Conservation (phyloP, 192 early-diverging fungal species). For the Rhizoclosmatium sp. region DNA sequence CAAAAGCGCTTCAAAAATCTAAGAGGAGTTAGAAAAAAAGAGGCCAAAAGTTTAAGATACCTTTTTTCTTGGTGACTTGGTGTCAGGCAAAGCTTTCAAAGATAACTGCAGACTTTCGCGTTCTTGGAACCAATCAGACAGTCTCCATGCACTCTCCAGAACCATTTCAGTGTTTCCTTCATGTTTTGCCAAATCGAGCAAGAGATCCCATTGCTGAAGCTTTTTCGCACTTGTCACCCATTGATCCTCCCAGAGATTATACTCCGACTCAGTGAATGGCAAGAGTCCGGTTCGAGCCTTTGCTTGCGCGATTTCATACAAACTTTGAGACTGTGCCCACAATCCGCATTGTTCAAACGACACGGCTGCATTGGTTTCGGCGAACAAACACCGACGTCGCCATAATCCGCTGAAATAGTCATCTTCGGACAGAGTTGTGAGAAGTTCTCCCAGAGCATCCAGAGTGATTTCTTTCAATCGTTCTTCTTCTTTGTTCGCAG, state of each 20-base stretch:
- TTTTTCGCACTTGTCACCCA: slow-evolving; percentile 92
- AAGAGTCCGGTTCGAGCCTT: slow-evolving; percentile 87
- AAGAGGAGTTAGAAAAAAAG: neutral
- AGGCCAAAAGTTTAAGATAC: slow-evolving; percentile 69
- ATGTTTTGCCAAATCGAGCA: slow-evolving; percentile 90
- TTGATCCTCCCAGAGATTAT: slow-evolving; percentile 96
- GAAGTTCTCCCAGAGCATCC: slow-evolving; percentile 90
- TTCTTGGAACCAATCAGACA: slow-evolving; percentile 93
- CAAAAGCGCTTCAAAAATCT: slow-evolving; percentile 87
- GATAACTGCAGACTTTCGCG: slow-evolving; percentile 75
- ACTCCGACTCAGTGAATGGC: slow-evolving; percentile 94
- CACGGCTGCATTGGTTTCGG: slow-evolving; percentile 94
- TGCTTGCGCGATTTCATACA: slow-evolving; percentile 92
- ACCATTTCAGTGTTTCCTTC: slow-evolving; percentile 88
- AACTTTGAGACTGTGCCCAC: slow-evolving; percentile 89
- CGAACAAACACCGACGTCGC: slow-evolving; percentile 86
- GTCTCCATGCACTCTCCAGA: slow-evolving; percentile 91
- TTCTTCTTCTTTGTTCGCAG: slow-evolving; percentile 81
- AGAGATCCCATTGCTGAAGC: slow-evolving; percentile 97
- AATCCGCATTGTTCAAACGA: slow-evolving; percentile 94
- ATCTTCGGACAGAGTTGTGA: slow-evolving; percentile 81
- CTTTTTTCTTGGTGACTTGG: slow-evolving; percentile 72
- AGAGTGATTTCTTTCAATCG: slow-evolving; percentile 86
- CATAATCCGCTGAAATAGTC: slow-evolving; percentile 95
- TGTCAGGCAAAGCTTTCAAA: slow-evolving; percentile 67